Evolutionary conservation across 495 filamentous ascomycete genomes (phyloP).

Genomic region (Neurospora sp.): DNA sequence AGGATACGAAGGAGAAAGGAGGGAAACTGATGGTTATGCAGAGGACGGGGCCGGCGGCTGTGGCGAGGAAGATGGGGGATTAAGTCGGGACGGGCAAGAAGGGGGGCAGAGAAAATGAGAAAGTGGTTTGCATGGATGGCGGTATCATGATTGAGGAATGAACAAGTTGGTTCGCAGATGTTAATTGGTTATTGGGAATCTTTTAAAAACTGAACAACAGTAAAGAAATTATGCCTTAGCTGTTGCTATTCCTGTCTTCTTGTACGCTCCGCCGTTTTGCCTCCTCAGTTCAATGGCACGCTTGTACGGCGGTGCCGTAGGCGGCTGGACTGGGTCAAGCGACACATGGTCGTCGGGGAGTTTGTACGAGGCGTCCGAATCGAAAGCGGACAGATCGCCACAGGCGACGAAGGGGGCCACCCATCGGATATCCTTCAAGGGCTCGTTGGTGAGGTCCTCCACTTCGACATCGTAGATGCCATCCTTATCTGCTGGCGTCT

Average conservation of each 20-base stretch:
- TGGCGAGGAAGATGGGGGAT: background rate
- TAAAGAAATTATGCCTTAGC: conserved; percentile 6
- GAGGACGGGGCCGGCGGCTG: conserved; percentile 14
- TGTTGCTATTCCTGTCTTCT: conserved; percentile 35
- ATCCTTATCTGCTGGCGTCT: conserved; percentile 30
- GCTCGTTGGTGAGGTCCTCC: conserved; percentile 30
- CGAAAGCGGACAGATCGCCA: conserved; percentile 87
- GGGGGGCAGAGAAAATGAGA: background rate
- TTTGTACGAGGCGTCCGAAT: conserved; percentile 87
- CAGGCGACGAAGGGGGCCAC: conserved; percentile 93
- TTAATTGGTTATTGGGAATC: background rate
- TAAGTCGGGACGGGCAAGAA: background rate
- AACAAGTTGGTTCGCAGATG: background rate
- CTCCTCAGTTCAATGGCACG: conserved; percentile 76
- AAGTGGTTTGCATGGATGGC: background rate
- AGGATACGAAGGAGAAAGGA: conserved; percentile 22
- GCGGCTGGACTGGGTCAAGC: conserved; percentile 89
- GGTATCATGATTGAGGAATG: background rate
- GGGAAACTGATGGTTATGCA: conserved; percentile 19
- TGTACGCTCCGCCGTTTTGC: conserved; percentile 67
- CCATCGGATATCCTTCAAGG: conserved; percentile 50
- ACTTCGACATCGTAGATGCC: conserved; percentile 54
- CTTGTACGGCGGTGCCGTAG: conserved; percentile 91
- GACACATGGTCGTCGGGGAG: conserved; percentile 64
- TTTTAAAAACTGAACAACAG: background rate